Conservation (phyloP, 208 protist genomes). For the Leishmania major region DNA sequence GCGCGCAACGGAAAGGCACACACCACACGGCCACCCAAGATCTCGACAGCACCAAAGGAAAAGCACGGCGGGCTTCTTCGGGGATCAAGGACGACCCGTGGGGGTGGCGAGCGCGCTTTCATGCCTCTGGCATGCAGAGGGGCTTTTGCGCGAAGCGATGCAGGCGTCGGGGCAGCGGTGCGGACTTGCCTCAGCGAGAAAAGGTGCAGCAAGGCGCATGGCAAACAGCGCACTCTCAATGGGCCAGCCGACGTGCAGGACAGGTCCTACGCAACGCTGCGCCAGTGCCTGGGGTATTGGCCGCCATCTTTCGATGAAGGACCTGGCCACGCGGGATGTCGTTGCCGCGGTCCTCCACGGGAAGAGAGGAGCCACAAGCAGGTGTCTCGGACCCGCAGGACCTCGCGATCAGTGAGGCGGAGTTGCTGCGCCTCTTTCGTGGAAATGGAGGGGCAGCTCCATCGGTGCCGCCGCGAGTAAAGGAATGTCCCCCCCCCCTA, state of each 20-base stretch:
- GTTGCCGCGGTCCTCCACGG: background rate
- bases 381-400: rapidly evolving
- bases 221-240: background rate
- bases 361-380: background rate
- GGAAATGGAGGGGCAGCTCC: background rate
- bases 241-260: background rate
- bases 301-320: background rate
- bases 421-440: background rate
- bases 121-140: background rate
- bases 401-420: background rate
- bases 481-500: background rate
- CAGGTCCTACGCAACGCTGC: background rate
- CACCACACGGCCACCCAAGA: no score
- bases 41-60: no score
- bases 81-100: background rate
- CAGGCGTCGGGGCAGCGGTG: background rate
- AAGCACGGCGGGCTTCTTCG: background rate
- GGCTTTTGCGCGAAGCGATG: background rate
- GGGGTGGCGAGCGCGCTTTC: background rate
- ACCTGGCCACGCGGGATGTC: background rate
- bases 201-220: background rate
- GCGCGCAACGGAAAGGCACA: no score
- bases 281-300: background rate
- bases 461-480: background rate
- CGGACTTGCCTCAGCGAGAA: background rate